phyloP scores from a whole-genome alignment of 805 yeast species.

The Starmerella tilneyi region DNA sequence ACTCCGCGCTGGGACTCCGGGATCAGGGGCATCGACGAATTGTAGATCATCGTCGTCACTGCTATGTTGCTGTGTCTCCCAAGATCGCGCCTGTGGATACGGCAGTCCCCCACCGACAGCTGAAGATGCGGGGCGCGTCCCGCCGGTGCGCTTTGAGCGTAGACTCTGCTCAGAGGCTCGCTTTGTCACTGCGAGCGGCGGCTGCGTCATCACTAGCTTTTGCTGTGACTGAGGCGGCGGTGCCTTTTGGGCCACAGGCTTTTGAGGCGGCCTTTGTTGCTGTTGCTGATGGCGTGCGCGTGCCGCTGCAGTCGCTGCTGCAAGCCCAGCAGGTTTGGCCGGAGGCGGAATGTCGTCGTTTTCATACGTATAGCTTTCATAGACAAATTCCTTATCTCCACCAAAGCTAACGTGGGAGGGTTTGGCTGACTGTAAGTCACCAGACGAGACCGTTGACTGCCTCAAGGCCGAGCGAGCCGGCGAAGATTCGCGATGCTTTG shows the following conservation, averaged over 20 bases:
- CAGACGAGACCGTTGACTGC: conserved; percentile 7
- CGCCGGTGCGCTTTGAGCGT: neutral
- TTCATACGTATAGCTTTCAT: conserved; percentile 23
- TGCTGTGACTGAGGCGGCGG: conserved; percentile 2
- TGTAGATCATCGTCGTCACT: neutral
- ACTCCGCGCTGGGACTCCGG: conserved; percentile 13
- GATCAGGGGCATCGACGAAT: conserved; percentile 13
- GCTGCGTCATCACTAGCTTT: conserved; percentile 10
- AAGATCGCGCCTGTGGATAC: conserved; percentile 11
- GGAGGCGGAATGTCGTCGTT: conserved; percentile 13
- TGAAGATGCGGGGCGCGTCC: neutral
- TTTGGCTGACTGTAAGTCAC: conserved; percentile 3
- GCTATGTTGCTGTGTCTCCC: conserved; percentile 7
- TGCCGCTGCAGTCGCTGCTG: conserved; percentile 20
- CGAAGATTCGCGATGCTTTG: conserved; percentile 25
- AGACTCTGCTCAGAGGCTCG: conserved; percentile 17
- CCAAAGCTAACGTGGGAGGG: conserved; percentile 22
- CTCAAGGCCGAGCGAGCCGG: conserved; percentile 32
- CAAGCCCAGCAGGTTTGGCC: conserved; percentile 6
- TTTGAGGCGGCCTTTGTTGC: neutral
- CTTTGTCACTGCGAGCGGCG: conserved; percentile 13
- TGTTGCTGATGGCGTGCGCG: conserved; percentile 6
- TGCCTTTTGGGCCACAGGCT: conserved; percentile 1
- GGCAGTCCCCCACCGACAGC: conserved; percentile 5
- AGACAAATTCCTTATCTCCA: conserved; percentile 18